These are phyloP conservation scores for Periconia digitata DNA, from an alignment of 2,329 filamentous ascomycete species.

Conservation along the genomic window DNA sequence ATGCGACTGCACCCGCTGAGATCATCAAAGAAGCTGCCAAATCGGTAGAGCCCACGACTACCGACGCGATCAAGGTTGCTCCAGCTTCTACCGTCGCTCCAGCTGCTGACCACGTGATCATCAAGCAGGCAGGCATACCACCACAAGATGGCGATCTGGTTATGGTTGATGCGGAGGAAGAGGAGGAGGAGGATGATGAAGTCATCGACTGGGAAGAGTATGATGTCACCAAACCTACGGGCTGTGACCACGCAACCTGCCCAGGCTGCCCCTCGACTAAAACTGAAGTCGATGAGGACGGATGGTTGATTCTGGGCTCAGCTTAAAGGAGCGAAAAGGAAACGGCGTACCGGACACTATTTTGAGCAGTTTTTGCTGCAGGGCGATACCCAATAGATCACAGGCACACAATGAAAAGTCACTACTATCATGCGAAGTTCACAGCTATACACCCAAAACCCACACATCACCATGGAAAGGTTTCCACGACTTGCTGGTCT, in stretches of 20 bases:
- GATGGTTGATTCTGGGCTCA: slow-evolving; percentile 2
- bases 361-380: not conserved
- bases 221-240: slow-evolving; percentile 55
- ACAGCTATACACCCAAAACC: no score
- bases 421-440: no score
- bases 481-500: no score
- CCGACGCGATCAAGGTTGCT: slow-evolving; percentile 5
- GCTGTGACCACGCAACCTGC: slow-evolving; percentile 42
- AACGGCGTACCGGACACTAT: not conserved
- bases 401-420: no score
- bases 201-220: slow-evolving; percentile 50
- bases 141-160: slow-evolving; percentile 31
- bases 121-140: no score
- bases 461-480: no score
- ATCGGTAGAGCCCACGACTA: slow-evolving; percentile 3
- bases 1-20: slow-evolving; percentile 6
- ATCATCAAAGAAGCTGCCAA: not conserved
- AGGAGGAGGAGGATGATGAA: slow-evolving; percentile 7
- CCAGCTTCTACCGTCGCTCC: slow-evolving; percentile 34
- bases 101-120: no score
- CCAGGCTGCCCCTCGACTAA: slow-evolving; percentile 19
- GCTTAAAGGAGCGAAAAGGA: not conserved
- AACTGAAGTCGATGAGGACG: slow-evolving; percentile 1
- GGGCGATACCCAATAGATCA: no score
- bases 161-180: slow-evolving; percentile 31